Evolutionary conservation across 2,329 filamentous ascomycete species (phyloP), one percentile per base, ranked within the genome.

Genomic region (Furcasterigmium sp.): DNA sequence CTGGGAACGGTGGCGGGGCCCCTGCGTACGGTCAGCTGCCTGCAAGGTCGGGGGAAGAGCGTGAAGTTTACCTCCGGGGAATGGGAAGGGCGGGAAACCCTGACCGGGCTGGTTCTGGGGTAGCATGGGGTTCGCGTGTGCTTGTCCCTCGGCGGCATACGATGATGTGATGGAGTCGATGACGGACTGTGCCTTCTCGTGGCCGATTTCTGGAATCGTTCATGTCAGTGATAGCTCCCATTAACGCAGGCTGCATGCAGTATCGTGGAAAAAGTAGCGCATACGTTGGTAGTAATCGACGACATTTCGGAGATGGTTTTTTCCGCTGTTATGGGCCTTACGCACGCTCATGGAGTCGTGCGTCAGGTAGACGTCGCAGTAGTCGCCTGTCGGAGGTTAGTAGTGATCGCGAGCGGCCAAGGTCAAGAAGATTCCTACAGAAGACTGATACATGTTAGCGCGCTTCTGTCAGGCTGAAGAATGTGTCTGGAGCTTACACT

Each of bases 301-400:
- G 23, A 98, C 93, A 67, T 98, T 98, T 60, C 93, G 87, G 50
- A 98, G 72, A 63, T 98, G 93, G 72, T 98, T 98, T 57, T 91
- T 83, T 50, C 93, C 93, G 63, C 82, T 86, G 75, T 98, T 98
- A 70, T 98, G 93, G 39, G 93, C 93, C 73, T 97, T 97, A 58
- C 93, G 91, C 69, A 98, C 93, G 70, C 90, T 95, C 91, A 97
- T 97, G 37, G 90, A 95, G 77, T 98, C 93, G 78, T 98, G 93
- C 54, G 93, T 98, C 57, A 98, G 86, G 78, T 98, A 98, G 67
- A 98, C 93, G 85, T 98, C 93, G 80, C 93, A 98, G 70, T 98
- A 98, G 68, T 98, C 93, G 77, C 91, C 67, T 69, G 36, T 37
- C 19, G 18, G 68, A 76, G 49, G 48, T 58, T 41, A 58, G 53